These are phyloP conservation scores for Selaginella moellendorffii DNA, from an alignment of 75 land plant genomes.

Conservation along the genomic window DNA sequence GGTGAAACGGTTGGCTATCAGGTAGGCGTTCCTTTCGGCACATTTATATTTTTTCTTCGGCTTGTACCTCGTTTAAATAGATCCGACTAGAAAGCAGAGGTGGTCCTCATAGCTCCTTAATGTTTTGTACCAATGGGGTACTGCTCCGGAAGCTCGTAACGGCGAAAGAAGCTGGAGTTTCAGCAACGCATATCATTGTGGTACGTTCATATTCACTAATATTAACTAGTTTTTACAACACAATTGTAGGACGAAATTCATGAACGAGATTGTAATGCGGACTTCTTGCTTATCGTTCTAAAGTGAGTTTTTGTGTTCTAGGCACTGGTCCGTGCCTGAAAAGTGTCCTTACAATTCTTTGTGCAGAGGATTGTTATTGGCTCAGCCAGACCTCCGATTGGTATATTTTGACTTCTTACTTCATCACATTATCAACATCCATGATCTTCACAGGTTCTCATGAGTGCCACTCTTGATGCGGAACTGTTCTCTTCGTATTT, in stretches of 20 bases:
- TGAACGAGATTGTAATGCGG: constrained; percentile 81
- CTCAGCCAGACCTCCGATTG: constrained; percentile 66
- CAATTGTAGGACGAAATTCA: constrained; percentile 97
- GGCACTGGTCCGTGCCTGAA: not conserved
- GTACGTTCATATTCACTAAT: constrained; percentile 22
- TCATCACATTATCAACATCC: not conserved
- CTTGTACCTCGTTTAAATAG: constrained; percentile 18
- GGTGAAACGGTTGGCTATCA: constrained; percentile 89
- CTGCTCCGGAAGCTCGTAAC: constrained; percentile 54
- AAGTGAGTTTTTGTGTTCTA: constrained; percentile 37
- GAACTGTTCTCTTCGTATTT: constrained; percentile 81
- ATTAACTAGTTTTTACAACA: not conserved
- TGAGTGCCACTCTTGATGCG: constrained; percentile 97
- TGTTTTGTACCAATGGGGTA: constrained; percentile 94
- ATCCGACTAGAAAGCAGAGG: constrained; percentile 83
- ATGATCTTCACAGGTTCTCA: constrained; percentile 46
- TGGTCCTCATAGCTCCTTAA: constrained; percentile 61
- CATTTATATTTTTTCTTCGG: not conserved
- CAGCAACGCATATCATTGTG: constrained; percentile 85
- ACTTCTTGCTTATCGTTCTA: constrained; percentile 80
- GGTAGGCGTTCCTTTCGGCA: constrained; percentile 18
- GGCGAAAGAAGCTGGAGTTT: constrained; percentile 9
- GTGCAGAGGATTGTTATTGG: constrained; percentile 68
- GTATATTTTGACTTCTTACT: constrained; percentile 29
- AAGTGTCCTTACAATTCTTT: not conserved